Conservation (phyloP, 2,329 filamentous ascomycete genomes). For the Aspergillus transmontanensis region DNA sequence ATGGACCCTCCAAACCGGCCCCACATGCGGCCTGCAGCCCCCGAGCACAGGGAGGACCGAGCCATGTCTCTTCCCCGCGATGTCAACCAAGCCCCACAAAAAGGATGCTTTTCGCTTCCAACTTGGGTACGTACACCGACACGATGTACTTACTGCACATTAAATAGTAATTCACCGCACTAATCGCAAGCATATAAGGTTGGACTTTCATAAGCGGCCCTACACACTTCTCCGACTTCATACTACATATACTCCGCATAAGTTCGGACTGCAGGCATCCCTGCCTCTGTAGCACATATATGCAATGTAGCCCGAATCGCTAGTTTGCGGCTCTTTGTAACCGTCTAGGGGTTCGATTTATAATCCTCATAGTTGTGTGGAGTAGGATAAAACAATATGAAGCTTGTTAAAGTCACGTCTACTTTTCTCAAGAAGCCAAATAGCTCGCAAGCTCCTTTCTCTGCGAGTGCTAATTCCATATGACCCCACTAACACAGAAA, state of each 20-base stretch:
- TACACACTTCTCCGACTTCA: not conserved
- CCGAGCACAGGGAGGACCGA: not conserved
- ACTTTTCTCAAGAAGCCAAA: not conserved
- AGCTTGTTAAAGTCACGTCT: not conserved
- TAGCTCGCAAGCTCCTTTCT: not conserved
- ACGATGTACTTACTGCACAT: not conserved
- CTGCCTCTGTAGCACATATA: not conserved
- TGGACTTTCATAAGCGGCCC: not conserved
- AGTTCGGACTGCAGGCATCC: not conserved
- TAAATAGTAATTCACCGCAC: not conserved
- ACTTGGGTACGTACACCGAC: no score
- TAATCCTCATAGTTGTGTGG: not conserved
- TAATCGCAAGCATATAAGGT: not conserved
- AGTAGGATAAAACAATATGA: not conserved
- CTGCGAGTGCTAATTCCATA: not conserved
- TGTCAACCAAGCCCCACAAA: no score
- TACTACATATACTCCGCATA: not conserved
- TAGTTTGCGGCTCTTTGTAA: not conserved
- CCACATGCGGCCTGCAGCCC: not conserved
- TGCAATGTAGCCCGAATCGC: not conserved
- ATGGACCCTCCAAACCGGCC: not conserved
- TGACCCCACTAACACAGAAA: not conserved
- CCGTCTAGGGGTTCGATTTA: not conserved
- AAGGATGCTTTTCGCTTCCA: no score
- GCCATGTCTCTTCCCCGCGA: no score